Evolutionary conservation across 495 filamentous ascomycete genomes (phyloP).

Genomic region (Neurospora sp.): DNA sequence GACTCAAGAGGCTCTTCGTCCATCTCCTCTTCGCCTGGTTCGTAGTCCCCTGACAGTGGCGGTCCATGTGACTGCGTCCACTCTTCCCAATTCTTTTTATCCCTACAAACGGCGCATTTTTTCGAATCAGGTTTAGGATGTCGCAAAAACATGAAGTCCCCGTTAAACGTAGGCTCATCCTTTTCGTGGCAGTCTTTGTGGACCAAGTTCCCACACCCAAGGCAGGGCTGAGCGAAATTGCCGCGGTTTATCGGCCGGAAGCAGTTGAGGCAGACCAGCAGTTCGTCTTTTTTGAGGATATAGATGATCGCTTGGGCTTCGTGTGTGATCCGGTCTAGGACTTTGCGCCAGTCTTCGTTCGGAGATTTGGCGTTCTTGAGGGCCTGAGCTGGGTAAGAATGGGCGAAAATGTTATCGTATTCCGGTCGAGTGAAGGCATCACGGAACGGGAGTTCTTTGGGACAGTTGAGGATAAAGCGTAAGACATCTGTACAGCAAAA

Average conservation of each 20-base stretch:
- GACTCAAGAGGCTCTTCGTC: not conserved
- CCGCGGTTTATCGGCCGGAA: not conserved
- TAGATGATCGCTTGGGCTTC: not conserved
- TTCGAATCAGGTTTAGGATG: not conserved
- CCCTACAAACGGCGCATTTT: not conserved
- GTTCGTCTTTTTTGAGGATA: not conserved
- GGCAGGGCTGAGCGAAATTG: not conserved
- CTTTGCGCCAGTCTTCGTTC: not conserved
- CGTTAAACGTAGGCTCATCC: not conserved
- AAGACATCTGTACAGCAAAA: not conserved
- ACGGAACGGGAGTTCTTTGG: not conserved
- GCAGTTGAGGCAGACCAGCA: not conserved
- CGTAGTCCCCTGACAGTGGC: not conserved
- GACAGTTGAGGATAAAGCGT: not conserved
- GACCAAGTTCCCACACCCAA: not conserved
- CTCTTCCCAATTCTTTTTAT: not conserved
- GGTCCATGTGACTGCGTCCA: not conserved
- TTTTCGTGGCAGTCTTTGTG: not conserved
- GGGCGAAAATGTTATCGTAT: not conserved
- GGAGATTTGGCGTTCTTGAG: not conserved
- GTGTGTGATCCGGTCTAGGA: not conserved
- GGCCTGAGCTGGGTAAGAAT: not conserved
- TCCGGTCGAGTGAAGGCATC: not conserved
- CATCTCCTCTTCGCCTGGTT: not conserved
- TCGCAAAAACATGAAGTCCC: not conserved